Base-by-base conservation (phyloP, 306 rosid genomes). In the Rosa lucieae region DNA sequence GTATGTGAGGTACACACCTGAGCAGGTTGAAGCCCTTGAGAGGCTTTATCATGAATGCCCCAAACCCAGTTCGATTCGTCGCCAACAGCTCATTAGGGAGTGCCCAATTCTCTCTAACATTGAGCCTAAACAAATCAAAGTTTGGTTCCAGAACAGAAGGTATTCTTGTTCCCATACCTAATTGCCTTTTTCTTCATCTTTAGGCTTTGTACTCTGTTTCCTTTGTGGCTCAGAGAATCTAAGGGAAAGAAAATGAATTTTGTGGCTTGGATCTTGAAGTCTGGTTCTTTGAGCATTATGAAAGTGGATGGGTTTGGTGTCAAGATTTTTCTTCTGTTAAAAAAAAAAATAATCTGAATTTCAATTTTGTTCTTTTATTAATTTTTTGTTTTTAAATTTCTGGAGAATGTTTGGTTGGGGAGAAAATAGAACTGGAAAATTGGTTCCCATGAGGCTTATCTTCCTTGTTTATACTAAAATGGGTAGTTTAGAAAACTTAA, bases 11-110 rank as follows among this genome's bases (percentile, higher is more conserved):
- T 94, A 94, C 84, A 94, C 99, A 77, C 97, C 99, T 86, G 99
- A 94, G 99, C 99, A 94, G 99, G 97, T 94, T 87, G 99, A 94
- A 82, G 97, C 99, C 81, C 93, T 94, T 4, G 99, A 94, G 82
- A 88, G 99, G 91, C 90, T 92, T 80, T 94, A 94, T 86, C 97
- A 92, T 37, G 97, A 94, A n/a, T 94, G 99, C 79, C 99, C 99
- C 48, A 94, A 94, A 86, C 99, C 99, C 47, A 94, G 97, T 85
- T 94, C 99, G 78, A 85, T 92, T 87, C 97, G 99, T 51, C 92
- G 99, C 78, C 99, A 91, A 78, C 99, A 94, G 82, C 97, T 94
- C 71, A 94, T 94, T 23, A 83, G 99, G 39, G 99, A 94, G 79
- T 94, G 99, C 63, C 97, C 97, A 0, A 92, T 92, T 83, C 99